phyloP scores from a whole-genome alignment of 257 asterid species.

The Primulina eburnea region DNA sequence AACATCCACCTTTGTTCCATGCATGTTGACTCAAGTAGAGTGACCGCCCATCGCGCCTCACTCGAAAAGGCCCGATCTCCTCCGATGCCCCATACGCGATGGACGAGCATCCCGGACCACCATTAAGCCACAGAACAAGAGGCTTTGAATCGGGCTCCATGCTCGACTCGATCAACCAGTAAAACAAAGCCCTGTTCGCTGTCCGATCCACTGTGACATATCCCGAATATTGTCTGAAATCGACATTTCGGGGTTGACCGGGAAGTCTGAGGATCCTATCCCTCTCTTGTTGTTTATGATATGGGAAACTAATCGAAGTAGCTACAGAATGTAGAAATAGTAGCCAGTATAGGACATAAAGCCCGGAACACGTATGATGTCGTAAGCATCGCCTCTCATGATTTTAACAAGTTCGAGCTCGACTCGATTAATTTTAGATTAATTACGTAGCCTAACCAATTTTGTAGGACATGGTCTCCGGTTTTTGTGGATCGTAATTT shows the following conservation, averaged over 20 bases:
- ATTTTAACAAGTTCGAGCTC: slow-evolving; percentile 17
- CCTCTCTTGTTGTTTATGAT: slow-evolving; percentile 34
- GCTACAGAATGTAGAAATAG: slow-evolving; percentile 19
- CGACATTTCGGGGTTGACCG: slow-evolving; percentile 47
- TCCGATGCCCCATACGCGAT: slow-evolving; percentile 62
- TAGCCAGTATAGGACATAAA: neutral
- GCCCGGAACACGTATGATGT: neutral
- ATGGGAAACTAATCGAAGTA: slow-evolving; percentile 9
- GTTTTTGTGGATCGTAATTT: slow-evolving; percentile 20
- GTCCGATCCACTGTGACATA: slow-evolving; percentile 44
- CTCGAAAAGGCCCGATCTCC: slow-evolving; percentile 67
- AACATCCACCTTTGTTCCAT: slow-evolving; percentile 50
- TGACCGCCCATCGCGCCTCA: slow-evolving; percentile 41
- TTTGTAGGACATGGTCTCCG: slow-evolving; percentile 19
- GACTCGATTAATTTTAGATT: slow-evolving; percentile 7
- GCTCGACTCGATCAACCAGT: slow-evolving; percentile 51
- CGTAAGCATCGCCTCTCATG: slow-evolving; percentile 28
- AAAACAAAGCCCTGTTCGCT: slow-evolving; percentile 54
- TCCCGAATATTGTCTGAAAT: slow-evolving; percentile 59
- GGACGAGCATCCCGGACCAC: slow-evolving; percentile 71
- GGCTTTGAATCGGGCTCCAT: slow-evolving; percentile 47
- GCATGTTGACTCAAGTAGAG: slow-evolving; percentile 42
- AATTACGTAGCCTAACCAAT: slow-evolving; percentile 4
- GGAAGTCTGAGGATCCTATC: slow-evolving; percentile 48
- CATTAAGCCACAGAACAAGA: slow-evolving; percentile 65